Evolutionary conservation across 1,139 yeast genomes (phyloP), one percentile per base, ranked within the genome.

Genomic region (Hemisphaericaspora lyxosophila): DNA sequence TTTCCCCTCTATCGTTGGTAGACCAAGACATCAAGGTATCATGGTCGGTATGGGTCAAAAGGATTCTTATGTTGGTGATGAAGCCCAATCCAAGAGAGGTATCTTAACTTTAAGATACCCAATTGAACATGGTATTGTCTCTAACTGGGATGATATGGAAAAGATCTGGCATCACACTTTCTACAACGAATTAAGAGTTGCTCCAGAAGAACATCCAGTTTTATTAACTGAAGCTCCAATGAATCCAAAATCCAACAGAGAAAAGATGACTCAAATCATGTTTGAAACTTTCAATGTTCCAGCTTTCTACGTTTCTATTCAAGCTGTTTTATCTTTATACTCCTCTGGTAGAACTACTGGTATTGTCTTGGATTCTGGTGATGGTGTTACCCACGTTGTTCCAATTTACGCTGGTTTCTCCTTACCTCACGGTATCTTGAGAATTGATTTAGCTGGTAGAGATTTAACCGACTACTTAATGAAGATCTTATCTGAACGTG

Each of bases 61-160:
- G 80, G 98, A 92, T 78, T 92, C 97, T 45, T 92, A 92, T 64
- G 97, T 92, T 64, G 98, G 98, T 67, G 98, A 92, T 68, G 98
- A 92, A 78, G 98, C 98, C 51, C 98, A 92, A 79, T 89, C 97
- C 59, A 92, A 92, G 85, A 89, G 98, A 85, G 98, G 98, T 89
- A 90, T 92, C 67, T 84, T 92, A 69, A 89, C 97, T 62, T 79
- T 92, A 71, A 87, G 96, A 78, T 92, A 92, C 80, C 98, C 98
- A 67, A 92, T 92, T 70, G 98, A 92, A 80, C 98, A 92, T 81
- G 98, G 98, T 87, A 89, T 92, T 60, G 98, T 92, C 55, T 92
- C 96, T 77, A 92, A 92, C 92, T 92, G 98, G 98, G 97, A 92
- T 69, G 98, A 92, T 73, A 92, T 92, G 97, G 98, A 90, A 84